Evolutionary conservation across 768 basidiomycete genomes (phyloP).

Genomic region (Kwoniella dendrophila): DNA sequence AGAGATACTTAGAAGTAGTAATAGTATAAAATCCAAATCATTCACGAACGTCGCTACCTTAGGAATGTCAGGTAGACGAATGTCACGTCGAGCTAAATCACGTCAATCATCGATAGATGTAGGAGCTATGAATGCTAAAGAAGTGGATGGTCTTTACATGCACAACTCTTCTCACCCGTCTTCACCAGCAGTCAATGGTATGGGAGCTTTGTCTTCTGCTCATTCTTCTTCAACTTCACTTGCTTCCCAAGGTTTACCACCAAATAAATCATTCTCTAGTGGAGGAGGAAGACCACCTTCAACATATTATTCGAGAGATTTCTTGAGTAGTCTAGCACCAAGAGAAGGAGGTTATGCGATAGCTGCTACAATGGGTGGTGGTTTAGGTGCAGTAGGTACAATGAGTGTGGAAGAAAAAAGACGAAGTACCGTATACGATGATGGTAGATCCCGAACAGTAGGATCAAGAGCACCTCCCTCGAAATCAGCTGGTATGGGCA

Average conservation of each 20-base stretch:
- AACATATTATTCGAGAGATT: conserved; percentile 52
- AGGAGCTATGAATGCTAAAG: neutral
- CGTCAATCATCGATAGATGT: conserved; percentile 25
- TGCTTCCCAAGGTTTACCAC: conserved; percentile 23
- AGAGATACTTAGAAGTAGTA: conserved; percentile 18
- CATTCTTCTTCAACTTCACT: conserved; percentile 44
- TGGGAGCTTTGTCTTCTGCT: conserved; percentile 31
- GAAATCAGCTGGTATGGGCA: conserved; percentile 47
- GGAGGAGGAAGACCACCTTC: conserved; percentile 34
- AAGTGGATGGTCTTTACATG: conserved; percentile 16
- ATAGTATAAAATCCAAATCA: conserved; percentile 32
- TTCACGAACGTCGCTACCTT: conserved; percentile 33
- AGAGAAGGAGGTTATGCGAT: conserved; percentile 56
- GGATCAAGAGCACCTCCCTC: conserved; percentile 37
- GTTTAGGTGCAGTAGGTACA: conserved; percentile 28
- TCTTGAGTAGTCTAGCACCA: conserved; percentile 46
- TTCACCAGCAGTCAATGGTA: conserved; percentile 22
- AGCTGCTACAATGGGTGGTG: conserved; percentile 48
- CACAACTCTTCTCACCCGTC: conserved; percentile 21
- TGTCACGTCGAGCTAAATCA: conserved; percentile 19
- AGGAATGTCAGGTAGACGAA: conserved; percentile 15
- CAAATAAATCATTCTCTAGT: conserved; percentile 20
- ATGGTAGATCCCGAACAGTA: conserved; percentile 17
- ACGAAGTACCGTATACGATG: conserved; percentile 26
- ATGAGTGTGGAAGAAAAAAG: conserved; percentile 39